Conservation (phyloP, 2,329 filamentous ascomycete genomes). For the Colletotrichum sp. region DNA sequence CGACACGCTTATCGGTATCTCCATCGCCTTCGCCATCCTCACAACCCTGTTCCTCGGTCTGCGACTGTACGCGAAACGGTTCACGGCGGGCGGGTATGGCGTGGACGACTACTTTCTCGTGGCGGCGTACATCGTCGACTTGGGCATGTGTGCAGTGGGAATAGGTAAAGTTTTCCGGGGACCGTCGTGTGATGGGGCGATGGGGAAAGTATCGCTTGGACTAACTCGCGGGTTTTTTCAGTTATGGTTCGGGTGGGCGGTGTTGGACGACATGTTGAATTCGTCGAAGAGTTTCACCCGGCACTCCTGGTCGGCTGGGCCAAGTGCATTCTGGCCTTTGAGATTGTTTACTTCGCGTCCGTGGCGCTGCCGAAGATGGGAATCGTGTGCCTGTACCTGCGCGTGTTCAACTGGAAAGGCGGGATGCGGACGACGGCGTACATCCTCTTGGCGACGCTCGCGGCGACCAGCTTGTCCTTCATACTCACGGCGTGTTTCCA, state of each 20-base stretch:
- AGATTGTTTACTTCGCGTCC: conserved; percentile 31
- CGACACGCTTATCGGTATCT: conserved; percentile 23
- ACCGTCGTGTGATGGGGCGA: background rate
- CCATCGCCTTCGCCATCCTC: conserved; percentile 18
- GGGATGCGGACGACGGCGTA: conserved; percentile 22
- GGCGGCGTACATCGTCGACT: conserved; percentile 12
- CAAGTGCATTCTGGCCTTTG: conserved; percentile 29
- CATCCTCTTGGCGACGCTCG: conserved; percentile 23
- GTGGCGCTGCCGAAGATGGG: conserved; percentile 31
- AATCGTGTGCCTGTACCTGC: conserved; percentile 33
- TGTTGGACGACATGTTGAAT: conserved; percentile 26
- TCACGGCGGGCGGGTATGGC: conserved; percentile 13
- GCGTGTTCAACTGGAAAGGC: conserved; percentile 30
- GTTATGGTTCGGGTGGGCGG: conserved; percentile 28
- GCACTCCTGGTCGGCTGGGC: conserved; percentile 24
- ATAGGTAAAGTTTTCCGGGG: conserved; percentile 3
- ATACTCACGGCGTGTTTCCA: conserved; percentile 33
- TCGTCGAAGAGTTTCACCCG: conserved; percentile 21
- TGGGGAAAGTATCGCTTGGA: background rate
- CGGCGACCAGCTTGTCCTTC: conserved; percentile 25
- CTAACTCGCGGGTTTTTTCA: background rate
- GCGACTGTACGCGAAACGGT: conserved; percentile 10
- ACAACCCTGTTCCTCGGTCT: conserved; percentile 13
- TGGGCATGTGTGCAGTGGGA: conserved; percentile 15
- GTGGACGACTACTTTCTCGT: conserved; percentile 15